Conservation (phyloP, 306 rosid species). For the Clitoria ternatea region DNA sequence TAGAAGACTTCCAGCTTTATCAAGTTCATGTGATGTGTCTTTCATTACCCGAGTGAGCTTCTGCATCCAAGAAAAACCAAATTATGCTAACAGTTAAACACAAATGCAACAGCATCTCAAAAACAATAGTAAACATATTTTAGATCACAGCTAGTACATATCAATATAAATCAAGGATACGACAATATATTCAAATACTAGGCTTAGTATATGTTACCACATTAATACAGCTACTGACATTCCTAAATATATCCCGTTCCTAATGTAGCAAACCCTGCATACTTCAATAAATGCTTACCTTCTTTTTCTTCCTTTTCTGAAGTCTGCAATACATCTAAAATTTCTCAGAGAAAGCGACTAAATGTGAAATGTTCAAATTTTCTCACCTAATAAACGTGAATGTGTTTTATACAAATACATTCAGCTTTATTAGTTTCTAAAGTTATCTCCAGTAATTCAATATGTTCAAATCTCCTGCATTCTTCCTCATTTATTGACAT, state of each 20-base stretch:
- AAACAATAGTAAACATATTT: not conserved
- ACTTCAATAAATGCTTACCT: not conserved
- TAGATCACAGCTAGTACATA: not conserved
- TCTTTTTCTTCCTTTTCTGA: not conserved
- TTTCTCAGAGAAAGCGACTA: not conserved
- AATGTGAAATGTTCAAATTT: not conserved
- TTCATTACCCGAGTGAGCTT: conserved; percentile 49
- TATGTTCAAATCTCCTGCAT: not conserved
- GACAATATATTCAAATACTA: conserved; percentile 5
- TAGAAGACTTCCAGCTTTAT: conserved; percentile 42
- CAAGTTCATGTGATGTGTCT: conserved; percentile 32
- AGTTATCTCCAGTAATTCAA: too few species aligned
- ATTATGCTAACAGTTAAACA: not conserved
- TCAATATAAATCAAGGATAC: conserved; percentile 10
- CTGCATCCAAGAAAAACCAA: conserved; percentile 47
- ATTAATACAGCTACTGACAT: not conserved
- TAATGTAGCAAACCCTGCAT: conserved; percentile 14
- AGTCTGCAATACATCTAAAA: not conserved
- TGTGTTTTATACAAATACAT: not conserved
- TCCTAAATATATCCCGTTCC: conserved; percentile 7
- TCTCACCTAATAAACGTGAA: not conserved
- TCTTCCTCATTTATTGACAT: not conserved
- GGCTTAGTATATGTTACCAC: not conserved
- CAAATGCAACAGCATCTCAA: conserved; percentile 24
- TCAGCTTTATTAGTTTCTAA: too few species aligned